These are phyloP conservation scores for Isatis lusitanica DNA, from an alignment of 441 rosid species.

Conservation along the genomic window DNA sequence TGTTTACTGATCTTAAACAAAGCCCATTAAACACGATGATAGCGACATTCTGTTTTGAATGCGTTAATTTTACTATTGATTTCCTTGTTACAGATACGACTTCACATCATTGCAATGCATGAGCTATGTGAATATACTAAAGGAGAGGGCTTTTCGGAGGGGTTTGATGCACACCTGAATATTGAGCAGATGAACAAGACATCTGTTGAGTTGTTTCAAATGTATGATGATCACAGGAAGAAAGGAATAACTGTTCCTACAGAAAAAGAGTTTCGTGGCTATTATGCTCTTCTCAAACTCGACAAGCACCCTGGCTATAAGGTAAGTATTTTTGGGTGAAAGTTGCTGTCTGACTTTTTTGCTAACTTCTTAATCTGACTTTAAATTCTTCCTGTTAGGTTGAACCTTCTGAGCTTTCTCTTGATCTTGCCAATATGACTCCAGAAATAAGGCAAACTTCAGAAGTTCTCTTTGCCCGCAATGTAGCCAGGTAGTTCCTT, in stretches of 20 bases:
- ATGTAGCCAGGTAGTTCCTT: slow-evolving; percentile 81
- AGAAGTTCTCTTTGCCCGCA: slow-evolving; percentile 89
- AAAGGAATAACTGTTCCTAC: slow-evolving; percentile 73
- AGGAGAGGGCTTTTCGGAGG: slow-evolving; percentile 98
- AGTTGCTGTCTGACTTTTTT: slow-evolving; percentile 20
- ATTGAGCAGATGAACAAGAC: slow-evolving; percentile 99
- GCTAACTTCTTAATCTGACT: slow-evolving; percentile 16
- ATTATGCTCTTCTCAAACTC: slow-evolving; percentile 97
- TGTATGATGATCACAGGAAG: slow-evolving; percentile 98
- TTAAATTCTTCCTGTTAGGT: slow-evolving; percentile 57
- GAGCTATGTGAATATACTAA: slow-evolving; percentile 89
- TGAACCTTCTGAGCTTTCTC: slow-evolving; percentile 97
- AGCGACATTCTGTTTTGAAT: background rate
- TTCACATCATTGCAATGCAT: slow-evolving; percentile 95
- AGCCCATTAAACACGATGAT: background rate
- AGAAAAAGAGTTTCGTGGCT: slow-evolving; percentile 96
- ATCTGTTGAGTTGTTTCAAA: slow-evolving; percentile 90
- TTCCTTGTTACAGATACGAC: slow-evolving; percentile 75
- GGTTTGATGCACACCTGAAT: slow-evolving; percentile 99
- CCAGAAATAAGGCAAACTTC: slow-evolving; percentile 89
- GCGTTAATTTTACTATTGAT: slow-evolving; percentile 23
- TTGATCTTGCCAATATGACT: slow-evolving; percentile 98
- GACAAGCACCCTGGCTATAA: slow-evolving; percentile 99
- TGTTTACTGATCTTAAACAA: slow-evolving; percentile 26
- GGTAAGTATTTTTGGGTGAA: slow-evolving; percentile 48